A percentile compares a stretch with the other conserved stretches of the same genome.
phyloP scores from a whole-genome alignment of 2,329 filamentous ascomycete genomes.

The Thermomyces lanuginosus region DNA sequence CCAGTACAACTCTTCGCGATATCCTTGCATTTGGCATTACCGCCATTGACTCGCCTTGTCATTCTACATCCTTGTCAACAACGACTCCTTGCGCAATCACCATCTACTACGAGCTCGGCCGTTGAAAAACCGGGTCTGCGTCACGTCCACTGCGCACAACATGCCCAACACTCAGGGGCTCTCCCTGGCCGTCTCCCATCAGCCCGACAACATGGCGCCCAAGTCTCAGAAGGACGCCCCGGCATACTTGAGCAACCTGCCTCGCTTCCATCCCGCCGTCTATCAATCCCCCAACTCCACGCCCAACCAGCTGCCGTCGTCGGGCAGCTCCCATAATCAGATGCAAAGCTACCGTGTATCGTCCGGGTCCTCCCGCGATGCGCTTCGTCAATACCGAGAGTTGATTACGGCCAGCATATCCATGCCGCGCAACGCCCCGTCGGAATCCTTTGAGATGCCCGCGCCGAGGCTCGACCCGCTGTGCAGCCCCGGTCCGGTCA shows the following conservation, averaged over 20 bases:
- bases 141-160: no score
- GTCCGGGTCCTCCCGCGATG: slow-evolving; percentile 22
- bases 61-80: slow-evolving; percentile 1
- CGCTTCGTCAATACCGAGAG: slow-evolving; percentile 28
- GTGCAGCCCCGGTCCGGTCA: slow-evolving; percentile 31
- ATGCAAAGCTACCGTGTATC: slow-evolving; percentile 18
- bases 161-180: slow-evolving; percentile 7
- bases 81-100: slow-evolving; percentile 1
- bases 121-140: no score
- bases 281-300: slow-evolving; percentile 19
- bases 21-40: no score
- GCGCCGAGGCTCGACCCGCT: slow-evolving; percentile 30
- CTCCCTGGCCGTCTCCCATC: slow-evolving; percentile 17
- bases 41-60: no score
- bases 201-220: slow-evolving; percentile 16
- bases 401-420: slow-evolving; percentile 20
- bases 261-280: slow-evolving; percentile 31
- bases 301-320: slow-evolving; percentile 16
- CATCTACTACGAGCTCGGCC: slow-evolving; percentile 1
- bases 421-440: slow-evolving; percentile 15
- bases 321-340: no score
- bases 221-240: slow-evolving; percentile 21
- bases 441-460: slow-evolving; percentile 20
- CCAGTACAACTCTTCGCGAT: no score
- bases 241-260: slow-evolving; percentile 26